Conservation (phyloP, 306 rosid genomes). For the Fragaria vesca region DNA sequence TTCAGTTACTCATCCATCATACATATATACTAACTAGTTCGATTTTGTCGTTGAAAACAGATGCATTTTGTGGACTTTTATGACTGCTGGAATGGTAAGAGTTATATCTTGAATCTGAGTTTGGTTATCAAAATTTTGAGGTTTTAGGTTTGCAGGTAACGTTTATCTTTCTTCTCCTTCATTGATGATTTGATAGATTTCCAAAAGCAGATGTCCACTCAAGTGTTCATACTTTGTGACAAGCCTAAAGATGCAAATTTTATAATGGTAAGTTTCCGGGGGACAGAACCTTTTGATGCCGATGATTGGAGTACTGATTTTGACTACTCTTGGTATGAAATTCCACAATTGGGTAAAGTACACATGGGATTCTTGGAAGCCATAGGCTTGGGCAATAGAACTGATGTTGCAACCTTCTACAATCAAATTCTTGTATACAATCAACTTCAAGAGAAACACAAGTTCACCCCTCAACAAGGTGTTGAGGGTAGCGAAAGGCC, state of each 20-base stretch:
- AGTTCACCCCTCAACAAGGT: slow-evolving; percentile 14
- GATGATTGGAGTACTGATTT: slow-evolving; percentile 78
- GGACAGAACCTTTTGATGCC: slow-evolving; percentile 73
- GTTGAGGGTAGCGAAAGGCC: neutral
- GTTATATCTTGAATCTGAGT: neutral
- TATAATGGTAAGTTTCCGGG: slow-evolving; percentile 70
- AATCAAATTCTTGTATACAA: slow-evolving; percentile 36
- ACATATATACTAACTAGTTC: neutral
- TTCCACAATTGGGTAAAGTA: slow-evolving; percentile 60
- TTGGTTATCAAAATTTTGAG: neutral
- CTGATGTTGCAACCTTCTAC: slow-evolving; percentile 37
- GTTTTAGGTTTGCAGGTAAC: neutral
- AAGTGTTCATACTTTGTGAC: slow-evolving; percentile 66
- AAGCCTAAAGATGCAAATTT: slow-evolving; percentile 65
- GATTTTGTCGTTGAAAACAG: slow-evolving; percentile 33
- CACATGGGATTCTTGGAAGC: slow-evolving; percentile 87
- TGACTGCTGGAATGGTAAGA: slow-evolving; percentile 72
- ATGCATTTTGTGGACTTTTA: slow-evolving; percentile 77
- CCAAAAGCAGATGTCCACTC: slow-evolving; percentile 49
- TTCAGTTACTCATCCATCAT: neutral
- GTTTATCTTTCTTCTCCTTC: neutral
- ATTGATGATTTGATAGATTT: slow-evolving; percentile 39
- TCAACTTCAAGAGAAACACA: slow-evolving; percentile 31
- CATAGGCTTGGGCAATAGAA: slow-evolving; percentile 67
- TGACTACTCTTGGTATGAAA: slow-evolving; percentile 80